phyloP scores from a whole-genome alignment of 805 yeast genomes.

The Saturnispora saitoi region DNA sequence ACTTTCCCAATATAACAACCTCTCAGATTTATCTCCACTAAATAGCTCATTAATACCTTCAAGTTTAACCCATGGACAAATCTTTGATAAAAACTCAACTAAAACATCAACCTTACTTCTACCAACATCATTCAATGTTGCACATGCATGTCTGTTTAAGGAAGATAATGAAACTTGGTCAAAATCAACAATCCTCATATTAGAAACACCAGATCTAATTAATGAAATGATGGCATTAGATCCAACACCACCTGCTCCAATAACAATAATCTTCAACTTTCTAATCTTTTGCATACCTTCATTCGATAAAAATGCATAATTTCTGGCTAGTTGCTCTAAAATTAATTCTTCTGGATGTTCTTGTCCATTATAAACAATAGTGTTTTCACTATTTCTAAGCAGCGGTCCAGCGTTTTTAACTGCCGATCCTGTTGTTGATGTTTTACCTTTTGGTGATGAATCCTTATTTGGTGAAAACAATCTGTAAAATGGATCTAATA shows the following conservation, averaged over 20 bases:
- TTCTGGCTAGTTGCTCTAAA: constrained; percentile 87
- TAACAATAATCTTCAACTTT: constrained; percentile 61
- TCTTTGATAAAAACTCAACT: constrained; percentile 51
- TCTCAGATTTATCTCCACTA: constrained; percentile 56
- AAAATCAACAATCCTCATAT: constrained; percentile 77
- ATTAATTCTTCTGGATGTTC: constrained; percentile 57
- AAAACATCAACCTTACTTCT: constrained; percentile 80
- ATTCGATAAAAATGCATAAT: constrained; percentile 84
- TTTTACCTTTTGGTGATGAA: background rate
- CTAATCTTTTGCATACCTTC: constrained; percentile 74
- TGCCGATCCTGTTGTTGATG: constrained; percentile 1
- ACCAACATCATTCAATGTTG: constrained; percentile 87
- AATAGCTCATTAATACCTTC: constrained; percentile 75
- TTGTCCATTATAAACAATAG: constrained; percentile 8
- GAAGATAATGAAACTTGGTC: constrained; percentile 94
- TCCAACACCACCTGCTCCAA: constrained; percentile 98
- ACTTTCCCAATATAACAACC: constrained; percentile 37
- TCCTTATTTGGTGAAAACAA: background rate
- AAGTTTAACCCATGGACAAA: constrained; percentile 92
- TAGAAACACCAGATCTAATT: constrained; percentile 81
- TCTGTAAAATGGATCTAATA: background rate
- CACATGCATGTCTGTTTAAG: constrained; percentile 90
- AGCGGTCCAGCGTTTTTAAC: background rate
- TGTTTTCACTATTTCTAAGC: constrained; percentile 10
- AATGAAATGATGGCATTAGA: constrained; percentile 92